Evolutionary conservation across 345 rosid genomes (phyloP).

Genomic region (Hypericum perforatum): DNA sequence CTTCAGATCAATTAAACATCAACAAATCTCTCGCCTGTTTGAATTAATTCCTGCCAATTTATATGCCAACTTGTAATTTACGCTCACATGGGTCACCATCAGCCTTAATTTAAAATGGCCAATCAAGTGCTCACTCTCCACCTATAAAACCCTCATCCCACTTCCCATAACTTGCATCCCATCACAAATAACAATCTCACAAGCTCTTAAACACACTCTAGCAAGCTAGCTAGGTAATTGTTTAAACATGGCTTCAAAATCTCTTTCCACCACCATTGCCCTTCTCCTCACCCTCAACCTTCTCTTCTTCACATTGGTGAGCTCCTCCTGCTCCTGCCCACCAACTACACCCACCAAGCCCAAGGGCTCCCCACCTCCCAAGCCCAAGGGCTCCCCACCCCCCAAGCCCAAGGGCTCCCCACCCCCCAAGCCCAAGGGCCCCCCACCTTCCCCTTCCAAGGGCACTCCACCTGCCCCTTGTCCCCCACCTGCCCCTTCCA

Average conservation of each 20-base stretch:
- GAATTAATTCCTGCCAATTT: no score
- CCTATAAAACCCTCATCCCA: slow-evolving; percentile 21
- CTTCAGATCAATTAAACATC: no score
- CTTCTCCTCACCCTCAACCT: slow-evolving; percentile 49
- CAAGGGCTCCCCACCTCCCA: slow-evolving; percentile 14
- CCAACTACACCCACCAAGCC: slow-evolving; percentile 19
- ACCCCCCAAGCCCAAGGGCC: slow-evolving; percentile 19
- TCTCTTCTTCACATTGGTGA: slow-evolving; percentile 50
- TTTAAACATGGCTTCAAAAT: slow-evolving; percentile 31
- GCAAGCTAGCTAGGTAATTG: slow-evolving; percentile 5
- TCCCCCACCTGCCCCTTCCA: slow-evolving; percentile 10
- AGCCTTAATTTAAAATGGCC: not conserved
- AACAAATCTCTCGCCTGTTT: no score
- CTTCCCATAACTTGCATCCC: not conserved
- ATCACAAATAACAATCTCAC: not conserved
- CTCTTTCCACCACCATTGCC: slow-evolving; percentile 29
- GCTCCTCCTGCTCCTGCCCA: slow-evolving; percentile 39
- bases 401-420: slow-evolving; percentile 12
- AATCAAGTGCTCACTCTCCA: not conserved
- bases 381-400: slow-evolving; percentile 11
- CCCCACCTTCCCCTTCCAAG: slow-evolving; percentile 17
- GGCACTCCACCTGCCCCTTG: slow-evolving; percentile 11
- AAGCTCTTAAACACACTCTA: not conserved
- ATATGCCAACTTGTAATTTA: slow-evolving; percentile 16
- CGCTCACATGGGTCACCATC: slow-evolving; percentile 12